phyloP scores from a whole-genome alignment of 805 yeast genomes.

The Saccharomycopsis lassenensis region DNA sequence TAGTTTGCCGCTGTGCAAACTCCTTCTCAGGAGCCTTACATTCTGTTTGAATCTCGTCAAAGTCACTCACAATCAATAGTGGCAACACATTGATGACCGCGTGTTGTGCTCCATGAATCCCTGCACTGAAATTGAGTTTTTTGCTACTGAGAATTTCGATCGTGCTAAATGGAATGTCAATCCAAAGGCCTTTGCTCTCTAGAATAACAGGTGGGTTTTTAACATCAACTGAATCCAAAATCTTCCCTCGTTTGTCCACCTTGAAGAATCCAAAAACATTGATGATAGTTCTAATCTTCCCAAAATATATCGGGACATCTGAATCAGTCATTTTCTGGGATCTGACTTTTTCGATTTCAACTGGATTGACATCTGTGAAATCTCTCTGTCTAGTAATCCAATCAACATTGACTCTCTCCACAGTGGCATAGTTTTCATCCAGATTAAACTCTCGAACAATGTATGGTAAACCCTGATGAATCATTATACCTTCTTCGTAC shows the following conservation, averaged over 20 bases:
- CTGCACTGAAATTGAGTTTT: constrained; percentile 65
- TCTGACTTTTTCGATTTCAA: constrained; percentile 53
- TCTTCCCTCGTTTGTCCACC: constrained; percentile 59
- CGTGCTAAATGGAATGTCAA: constrained; percentile 67
- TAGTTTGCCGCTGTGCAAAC: constrained; percentile 64
- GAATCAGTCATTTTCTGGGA: constrained; percentile 34
- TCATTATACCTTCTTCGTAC: constrained; percentile 85
- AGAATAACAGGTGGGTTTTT: constrained; percentile 71
- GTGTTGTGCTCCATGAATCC: constrained; percentile 96
- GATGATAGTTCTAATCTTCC: constrained; percentile 60
- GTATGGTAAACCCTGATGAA: constrained; percentile 90
- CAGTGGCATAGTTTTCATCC: constrained; percentile 72
- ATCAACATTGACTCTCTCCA: constrained; percentile 80
- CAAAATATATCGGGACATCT: constrained; percentile 59
- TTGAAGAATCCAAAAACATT: constrained; percentile 91
- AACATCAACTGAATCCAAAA: constrained; percentile 91
- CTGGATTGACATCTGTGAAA: constrained; percentile 86
- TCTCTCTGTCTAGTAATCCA: constrained; percentile 92
- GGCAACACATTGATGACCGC: constrained; percentile 75
- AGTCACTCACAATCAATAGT: constrained; percentile 55
- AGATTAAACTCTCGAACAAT: constrained; percentile 75
- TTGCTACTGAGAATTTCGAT: constrained; percentile 48
- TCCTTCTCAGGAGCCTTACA: constrained; percentile 98
- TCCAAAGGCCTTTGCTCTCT: constrained; percentile 79
- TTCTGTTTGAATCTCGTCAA: constrained; percentile 78